Base-by-base conservation (phyloP, 2,329 filamentous ascomycete species). In the Aspergillus ruber region DNA sequence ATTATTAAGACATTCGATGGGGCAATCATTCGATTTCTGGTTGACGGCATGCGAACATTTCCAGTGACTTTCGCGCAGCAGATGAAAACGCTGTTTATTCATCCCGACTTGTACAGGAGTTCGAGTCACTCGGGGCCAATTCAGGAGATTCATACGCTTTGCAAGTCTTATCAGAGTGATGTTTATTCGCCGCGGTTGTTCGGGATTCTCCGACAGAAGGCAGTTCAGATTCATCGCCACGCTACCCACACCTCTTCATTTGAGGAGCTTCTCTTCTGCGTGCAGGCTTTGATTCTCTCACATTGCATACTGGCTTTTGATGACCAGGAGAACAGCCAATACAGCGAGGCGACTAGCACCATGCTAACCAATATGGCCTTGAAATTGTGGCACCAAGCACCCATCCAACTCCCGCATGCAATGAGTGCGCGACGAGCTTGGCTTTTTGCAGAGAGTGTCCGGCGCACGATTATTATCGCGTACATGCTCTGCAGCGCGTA, bases 401-500 rank as follows among this genome's bases (percentile, higher is more conserved):
- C 60, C 0, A 48, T 50, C 9, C 57, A 62, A 33, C 38, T 65
- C 17, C 58, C 60, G 1, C 43, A 50, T 7, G 53, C 46, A 0
- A 43, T 63, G 13, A 58, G 52, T 18, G 55, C 57, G 3, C 55
- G 59, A 49, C 55, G 55, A 2, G 61, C 62, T 3, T 67, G 64
- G 64, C 44, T 66, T 7, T 56, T 66, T 2, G 62, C 51, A 1
- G 65, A 67, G 44, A 63, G 58, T 23, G 59, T 63, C 10, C 54
- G 65, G 0, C 56, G 63, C 5, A 67, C 63, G 0, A 61, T 65
- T 12, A 64, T 61, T 12, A 60, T 67, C 43, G 58, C 54, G 17
- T 56, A 62, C 18, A 58, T 67, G 42, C 48, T 68, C 5, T 50
- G 54, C 17, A 64, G 61, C 12, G 57, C 60, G 2, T 67, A 65